Conservation (phyloP, 345 rosid species). For the Hypericum perforatum region DNA sequence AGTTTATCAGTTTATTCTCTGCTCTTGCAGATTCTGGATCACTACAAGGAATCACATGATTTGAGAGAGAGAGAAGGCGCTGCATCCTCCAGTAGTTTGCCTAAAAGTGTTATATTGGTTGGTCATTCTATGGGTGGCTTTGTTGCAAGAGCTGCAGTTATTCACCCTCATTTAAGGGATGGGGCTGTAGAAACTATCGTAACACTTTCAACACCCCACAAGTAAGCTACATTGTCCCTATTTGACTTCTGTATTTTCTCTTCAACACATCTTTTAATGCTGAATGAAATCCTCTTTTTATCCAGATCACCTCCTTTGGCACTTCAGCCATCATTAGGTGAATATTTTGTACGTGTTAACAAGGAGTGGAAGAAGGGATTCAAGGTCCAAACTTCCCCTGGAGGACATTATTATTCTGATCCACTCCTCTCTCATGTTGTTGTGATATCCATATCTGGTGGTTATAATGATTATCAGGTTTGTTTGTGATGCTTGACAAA, state of each 20-base stretch:
- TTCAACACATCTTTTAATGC: conserved; percentile 13
- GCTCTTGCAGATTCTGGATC: conserved; percentile 72
- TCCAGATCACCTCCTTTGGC: conserved; percentile 96
- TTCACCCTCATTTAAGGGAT: conserved; percentile 75
- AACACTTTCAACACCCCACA: conserved; percentile 93
- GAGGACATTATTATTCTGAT: conserved; percentile 42
- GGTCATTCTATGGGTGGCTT: conserved; percentile 99
- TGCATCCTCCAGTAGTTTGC: conserved; percentile 53
- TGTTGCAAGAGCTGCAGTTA: conserved; percentile 93
- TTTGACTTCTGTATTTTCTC: conserved; percentile 12
- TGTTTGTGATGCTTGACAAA: not conserved
- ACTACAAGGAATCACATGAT: conserved; percentile 64
- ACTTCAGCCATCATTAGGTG: conserved; percentile 90
- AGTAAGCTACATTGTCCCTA: conserved; percentile 44
- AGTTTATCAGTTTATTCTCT: no score
- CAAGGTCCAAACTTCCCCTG: conserved; percentile 40
- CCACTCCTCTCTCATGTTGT: conserved; percentile 66
- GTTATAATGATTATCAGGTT: conserved; percentile 92
- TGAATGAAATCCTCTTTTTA: conserved; percentile 25
- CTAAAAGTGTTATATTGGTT: conserved; percentile 79
- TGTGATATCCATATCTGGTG: conserved; percentile 82
- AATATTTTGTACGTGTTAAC: conserved; percentile 68
- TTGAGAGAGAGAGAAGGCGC: conserved; percentile 67
- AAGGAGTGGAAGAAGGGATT: conserved; percentile 80
- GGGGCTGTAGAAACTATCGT: conserved; percentile 75